These are phyloP conservation scores for Thermochaetoides thermophila DNA, from an alignment of 495 filamentous ascomycete species.

Conservation along the genomic window DNA sequence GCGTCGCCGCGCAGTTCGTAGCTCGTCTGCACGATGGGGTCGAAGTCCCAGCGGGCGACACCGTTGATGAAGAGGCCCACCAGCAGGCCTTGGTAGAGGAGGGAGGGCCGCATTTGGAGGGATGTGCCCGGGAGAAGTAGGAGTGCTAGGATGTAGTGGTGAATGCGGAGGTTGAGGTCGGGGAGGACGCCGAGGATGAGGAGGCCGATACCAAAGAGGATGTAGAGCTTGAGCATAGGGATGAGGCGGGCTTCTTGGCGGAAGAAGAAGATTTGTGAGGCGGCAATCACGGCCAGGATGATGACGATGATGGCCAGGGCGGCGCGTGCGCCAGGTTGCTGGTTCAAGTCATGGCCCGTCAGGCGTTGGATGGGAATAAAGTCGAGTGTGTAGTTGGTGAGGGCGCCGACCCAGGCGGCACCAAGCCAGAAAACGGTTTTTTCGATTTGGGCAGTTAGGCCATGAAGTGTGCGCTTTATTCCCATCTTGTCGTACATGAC, in stretches of 20 bases:
- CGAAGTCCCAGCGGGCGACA: constrained; percentile 85
- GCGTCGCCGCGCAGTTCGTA: constrained; percentile 51
- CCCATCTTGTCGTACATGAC: constrained; percentile 57
- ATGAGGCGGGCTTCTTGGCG: constrained; percentile 54
- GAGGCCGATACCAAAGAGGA: constrained; percentile 39
- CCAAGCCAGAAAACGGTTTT: constrained; percentile 68
- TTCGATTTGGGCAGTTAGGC: constrained; percentile 49
- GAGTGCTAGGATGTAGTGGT: constrained; percentile 87
- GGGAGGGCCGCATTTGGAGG: constrained; percentile 61
- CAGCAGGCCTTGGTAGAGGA: constrained; percentile 78
- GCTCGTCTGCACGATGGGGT: constrained; percentile 71
- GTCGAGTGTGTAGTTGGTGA: constrained; percentile 75
- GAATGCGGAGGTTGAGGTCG: constrained; percentile 70
- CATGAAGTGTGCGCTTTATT: constrained; percentile 30
- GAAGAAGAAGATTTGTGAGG: constrained; percentile 57
- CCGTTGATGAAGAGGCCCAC: constrained; percentile 87
- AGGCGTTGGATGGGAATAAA: constrained; percentile 68
- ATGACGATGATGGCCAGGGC: constrained; percentile 56
- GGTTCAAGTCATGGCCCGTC: constrained; percentile 56
- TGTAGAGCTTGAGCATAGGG: constrained; percentile 57
- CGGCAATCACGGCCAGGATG: constrained; percentile 40
- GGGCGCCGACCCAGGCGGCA: constrained; percentile 57
- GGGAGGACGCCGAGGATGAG: constrained; percentile 55
- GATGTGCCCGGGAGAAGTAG: constrained; percentile 68
- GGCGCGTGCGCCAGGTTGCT: constrained; percentile 61